Evolutionary conservation across 371 early-diverging fungal genomes (phyloP).

Genomic region (Mortierella sp.): DNA sequence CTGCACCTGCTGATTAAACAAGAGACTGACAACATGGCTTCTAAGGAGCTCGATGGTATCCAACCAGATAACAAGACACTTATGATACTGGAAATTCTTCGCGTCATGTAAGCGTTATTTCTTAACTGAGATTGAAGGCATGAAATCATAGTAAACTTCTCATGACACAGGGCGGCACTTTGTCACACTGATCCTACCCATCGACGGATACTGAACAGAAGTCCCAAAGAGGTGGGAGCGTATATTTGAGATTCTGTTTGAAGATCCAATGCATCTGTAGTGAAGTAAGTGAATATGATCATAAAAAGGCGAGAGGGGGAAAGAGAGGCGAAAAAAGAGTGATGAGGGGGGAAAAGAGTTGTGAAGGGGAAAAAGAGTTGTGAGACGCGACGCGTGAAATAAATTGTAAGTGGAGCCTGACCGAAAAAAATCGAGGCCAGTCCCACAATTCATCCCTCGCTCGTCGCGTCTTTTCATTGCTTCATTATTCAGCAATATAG

Average conservation of each 20-base stretch:
- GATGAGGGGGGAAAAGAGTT: too few relatives aligned
- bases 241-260: slow-evolving; percentile 14
- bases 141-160: not conserved
- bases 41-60: not conserved
- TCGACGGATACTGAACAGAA: slow-evolving; percentile 25
- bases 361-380: too few relatives aligned
- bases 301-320: too few relatives aligned
- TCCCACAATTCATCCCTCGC: too few relatives aligned
- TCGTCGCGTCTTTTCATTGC: too few relatives aligned
- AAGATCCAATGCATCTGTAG: not conserved
- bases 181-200: not conserved
- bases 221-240: slow-evolving; percentile 16
- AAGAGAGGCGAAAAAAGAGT: too few relatives aligned
- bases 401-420: too few relatives aligned
- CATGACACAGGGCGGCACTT: not conserved
- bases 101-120: slow-evolving; percentile 8
- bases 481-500: too few relatives aligned
- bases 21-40: slow-evolving; percentile 6
- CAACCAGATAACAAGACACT: not conserved
- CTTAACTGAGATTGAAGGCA: not conserved
- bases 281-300: too few relatives aligned
- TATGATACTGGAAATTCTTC: slow-evolving; percentile 7
- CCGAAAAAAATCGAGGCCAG: too few relatives aligned
- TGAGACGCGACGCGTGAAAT: too few relatives aligned
- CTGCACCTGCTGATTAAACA: not conserved